Evolutionary conservation across 2,329 filamentous ascomycete genomes (phyloP).

Genomic region (Moelleriella libera): DNA sequence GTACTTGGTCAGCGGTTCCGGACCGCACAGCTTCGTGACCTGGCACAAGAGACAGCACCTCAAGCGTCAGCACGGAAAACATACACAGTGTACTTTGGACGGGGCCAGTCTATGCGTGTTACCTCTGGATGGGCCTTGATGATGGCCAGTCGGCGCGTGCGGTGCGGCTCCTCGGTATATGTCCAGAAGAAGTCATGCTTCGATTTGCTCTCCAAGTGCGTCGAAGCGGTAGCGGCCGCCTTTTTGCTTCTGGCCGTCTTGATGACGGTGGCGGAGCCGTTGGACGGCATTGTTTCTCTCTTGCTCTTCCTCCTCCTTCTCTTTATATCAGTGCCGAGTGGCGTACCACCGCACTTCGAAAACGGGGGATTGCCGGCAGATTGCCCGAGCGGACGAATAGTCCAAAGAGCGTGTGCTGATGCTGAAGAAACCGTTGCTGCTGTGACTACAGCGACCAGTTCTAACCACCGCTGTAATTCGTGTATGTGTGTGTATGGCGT

Average conservation of each 20-base stretch:
- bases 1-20: conserved; percentile 91
- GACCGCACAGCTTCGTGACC: conserved; percentile 95
- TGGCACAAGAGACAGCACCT: conserved; percentile 17
- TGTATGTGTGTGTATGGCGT: no score
- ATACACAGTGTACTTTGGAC: no score
- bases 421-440: no score
- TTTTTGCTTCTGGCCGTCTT: conserved; percentile 15
- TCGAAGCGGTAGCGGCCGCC: conserved; percentile 6
- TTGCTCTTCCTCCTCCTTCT: neutral
- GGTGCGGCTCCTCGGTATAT: conserved; percentile 94
- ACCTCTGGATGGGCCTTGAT: conserved; percentile 98
- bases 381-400: neutral
- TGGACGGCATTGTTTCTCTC: conserved; percentile 10
- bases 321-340: neutral
- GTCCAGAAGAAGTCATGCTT: conserved; percentile 79
- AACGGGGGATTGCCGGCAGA: neutral
- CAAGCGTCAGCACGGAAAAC: no score
- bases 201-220: conserved; percentile 5
- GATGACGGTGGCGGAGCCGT: conserved; percentile 19
- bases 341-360: neutral
- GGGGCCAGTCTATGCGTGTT: neutral
- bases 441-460: no score
- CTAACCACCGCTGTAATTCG: no score
- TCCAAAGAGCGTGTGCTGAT: no score
- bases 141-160: conserved; percentile 78